Conservation (phyloP, 2,329 filamentous ascomycete genomes). For the Pseudocercospora macadamiae region DNA sequence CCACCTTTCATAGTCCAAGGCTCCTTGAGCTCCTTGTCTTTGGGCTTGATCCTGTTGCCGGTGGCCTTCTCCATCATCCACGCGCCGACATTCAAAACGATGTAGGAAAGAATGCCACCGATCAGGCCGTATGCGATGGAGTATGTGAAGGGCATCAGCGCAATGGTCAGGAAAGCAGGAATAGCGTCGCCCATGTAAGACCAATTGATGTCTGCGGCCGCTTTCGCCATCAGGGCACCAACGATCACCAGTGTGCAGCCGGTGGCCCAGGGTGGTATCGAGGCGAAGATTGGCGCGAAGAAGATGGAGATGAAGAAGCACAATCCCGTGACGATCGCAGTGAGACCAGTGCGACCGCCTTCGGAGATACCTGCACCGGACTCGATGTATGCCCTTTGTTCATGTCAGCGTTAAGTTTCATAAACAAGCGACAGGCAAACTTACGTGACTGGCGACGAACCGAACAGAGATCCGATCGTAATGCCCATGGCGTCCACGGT, state of each 20-base stretch:
- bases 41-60: conserved; percentile 71
- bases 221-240: conserved; percentile 81
- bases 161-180: conserved; percentile 81
- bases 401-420: not conserved
- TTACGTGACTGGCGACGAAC: conserved; percentile 73
- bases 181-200: conserved; percentile 80
- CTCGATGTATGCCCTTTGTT: conserved; percentile 65
- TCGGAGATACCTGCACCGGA: conserved; percentile 89
- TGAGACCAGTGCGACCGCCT: conserved; percentile 83
- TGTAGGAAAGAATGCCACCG: conserved; percentile 76
- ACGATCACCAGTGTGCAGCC: conserved; percentile 86
- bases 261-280: conserved; percentile 86
- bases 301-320: conserved; percentile 88
- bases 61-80: conserved; percentile 69
- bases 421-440: not conserved
- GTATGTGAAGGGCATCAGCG: conserved; percentile 88
- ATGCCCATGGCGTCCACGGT: conserved; percentile 81
- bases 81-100: conserved; percentile 71
- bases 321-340: conserved; percentile 74
- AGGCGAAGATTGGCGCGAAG: conserved; percentile 88
- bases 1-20: conserved; percentile 80
- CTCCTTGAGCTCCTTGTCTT: conserved; percentile 76
- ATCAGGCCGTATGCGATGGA: conserved; percentile 86
- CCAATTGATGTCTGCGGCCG: conserved; percentile 87
- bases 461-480: conserved; percentile 77